Evolutionary conservation across 176 grass and related monocot species (phyloP).

Genomic region (Musa schizocarpa): DNA sequence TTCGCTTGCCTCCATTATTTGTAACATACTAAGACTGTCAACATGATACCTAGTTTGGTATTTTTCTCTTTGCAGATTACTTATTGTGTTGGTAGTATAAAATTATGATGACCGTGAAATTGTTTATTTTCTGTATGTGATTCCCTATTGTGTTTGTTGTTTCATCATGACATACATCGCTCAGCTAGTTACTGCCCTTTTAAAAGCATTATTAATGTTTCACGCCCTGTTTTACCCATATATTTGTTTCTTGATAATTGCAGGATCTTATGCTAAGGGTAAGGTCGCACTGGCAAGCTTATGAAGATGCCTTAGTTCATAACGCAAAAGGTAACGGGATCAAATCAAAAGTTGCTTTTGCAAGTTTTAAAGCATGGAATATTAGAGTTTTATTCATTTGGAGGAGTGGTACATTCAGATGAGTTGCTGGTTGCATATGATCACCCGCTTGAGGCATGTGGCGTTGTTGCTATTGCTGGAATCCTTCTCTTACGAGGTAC

Average conservation of each 20-base stretch:
- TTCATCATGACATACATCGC: neutral
- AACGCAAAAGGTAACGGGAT: constrained; percentile 44
- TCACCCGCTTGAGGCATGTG: constrained; percentile 59
- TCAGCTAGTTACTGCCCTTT: neutral
- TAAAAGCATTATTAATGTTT: neutral
- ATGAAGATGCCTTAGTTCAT: constrained; percentile 48
- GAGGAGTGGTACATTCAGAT: neutral
- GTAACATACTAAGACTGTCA: neutral
- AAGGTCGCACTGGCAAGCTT: constrained; percentile 53
- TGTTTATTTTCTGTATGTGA: neutral
- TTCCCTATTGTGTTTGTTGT: neutral
- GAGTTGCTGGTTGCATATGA: constrained; percentile 51
- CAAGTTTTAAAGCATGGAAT: neutral
- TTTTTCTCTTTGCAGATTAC: neutral
- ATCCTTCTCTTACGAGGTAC: constrained; percentile 72
- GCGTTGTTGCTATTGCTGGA: constrained; percentile 51
- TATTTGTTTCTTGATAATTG: neutral
- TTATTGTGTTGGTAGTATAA: neutral
- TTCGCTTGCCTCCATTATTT: too few relatives aligned
- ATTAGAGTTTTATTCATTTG: neutral
- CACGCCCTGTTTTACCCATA: neutral
- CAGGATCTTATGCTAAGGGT: constrained; percentile 46
- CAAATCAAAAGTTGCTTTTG: neutral
- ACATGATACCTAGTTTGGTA: neutral
- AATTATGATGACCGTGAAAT: neutral